Evolutionary conservation across 2,329 filamentous ascomycete genomes (phyloP), one percentile per base, ranked within the genome.

Genomic region (Alternaria postmessia): DNA sequence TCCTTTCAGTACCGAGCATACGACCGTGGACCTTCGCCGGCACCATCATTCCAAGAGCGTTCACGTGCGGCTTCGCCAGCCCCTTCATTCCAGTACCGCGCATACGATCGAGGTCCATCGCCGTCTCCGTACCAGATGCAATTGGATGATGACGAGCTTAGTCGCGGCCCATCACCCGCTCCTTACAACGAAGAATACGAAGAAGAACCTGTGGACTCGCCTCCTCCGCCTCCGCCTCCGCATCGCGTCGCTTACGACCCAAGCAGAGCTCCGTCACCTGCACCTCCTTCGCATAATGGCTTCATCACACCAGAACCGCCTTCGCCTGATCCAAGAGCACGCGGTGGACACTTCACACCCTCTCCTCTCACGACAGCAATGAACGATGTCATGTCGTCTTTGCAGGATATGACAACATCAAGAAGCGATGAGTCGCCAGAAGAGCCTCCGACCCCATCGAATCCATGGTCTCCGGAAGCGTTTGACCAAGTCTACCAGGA

Each of bases 381-480:
- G 93, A 94, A 98, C 74, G 94, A 96, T 78, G 94, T 99, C 4
- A 97, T 98, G 88, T 93, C 95, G 66, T 96, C 95, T 57, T 80
- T 99, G 43, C 90, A 96, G 74, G 93, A 94, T 61, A 92, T 99
- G 83, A 90, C 90, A 18, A 83, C 89, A 68, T 82, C 86, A 14
- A 62, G 63, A 42, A 84, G 85, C 57, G 81, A 85, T 22, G 78
- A 81, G 30, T 82, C 83, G 63, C 71, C 83, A 14, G 84, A 86
- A 34, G 84, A 86, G 28, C 85, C 87, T 1, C 84, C 87, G 42
- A 81, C 85, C 0, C 82, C 86, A 0, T 79, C 88, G 8, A 88
- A 93, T 72, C 89, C 93, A 5, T 99, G 95, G 95, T 95, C 93
- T 0, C 93, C 93, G 0, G 94, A 97, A 70, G 92, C 90, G 7